A percentile compares a stretch with the other conserved stretches of the same genome.
Conservation (phyloP, 108 stramenopile species). For the Stephanodiscus minutulus region DNA sequence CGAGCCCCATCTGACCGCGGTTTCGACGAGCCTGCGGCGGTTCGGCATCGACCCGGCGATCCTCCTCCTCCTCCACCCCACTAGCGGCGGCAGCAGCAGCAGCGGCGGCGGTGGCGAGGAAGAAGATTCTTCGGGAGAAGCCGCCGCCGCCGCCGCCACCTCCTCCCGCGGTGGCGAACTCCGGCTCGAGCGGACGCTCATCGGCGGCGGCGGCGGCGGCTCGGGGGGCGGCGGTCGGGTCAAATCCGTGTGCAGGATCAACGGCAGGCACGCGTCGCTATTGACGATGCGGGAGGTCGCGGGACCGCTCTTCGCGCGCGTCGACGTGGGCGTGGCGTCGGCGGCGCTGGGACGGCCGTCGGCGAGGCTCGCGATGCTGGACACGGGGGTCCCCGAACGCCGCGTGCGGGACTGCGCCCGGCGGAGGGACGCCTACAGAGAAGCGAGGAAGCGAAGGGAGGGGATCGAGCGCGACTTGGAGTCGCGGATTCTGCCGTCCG, state of each 20-base stretch:
- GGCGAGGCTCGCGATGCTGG: slow-evolving; percentile 64
- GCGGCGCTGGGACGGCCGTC: slow-evolving; percentile 52
- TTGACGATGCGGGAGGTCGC: slow-evolving; percentile 59
- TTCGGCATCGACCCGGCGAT: slow-evolving; percentile 47
- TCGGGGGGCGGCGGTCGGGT: slow-evolving; percentile 30
- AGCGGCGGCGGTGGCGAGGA: slow-evolving; percentile 14
- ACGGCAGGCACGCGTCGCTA: slow-evolving; percentile 58
- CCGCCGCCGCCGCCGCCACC: too few relatives aligned
- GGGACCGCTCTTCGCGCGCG: slow-evolving; percentile 62
- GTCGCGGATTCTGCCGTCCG: slow-evolving; percentile 50
- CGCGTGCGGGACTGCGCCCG: slow-evolving; percentile 27
- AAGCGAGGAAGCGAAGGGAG: slow-evolving; percentile 41
- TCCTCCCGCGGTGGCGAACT: too few relatives aligned
- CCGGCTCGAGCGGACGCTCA: slow-evolving; percentile 17
- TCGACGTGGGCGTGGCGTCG: slow-evolving; percentile 73
- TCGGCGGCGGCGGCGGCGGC: slow-evolving; percentile 2
- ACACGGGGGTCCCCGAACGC: slow-evolving; percentile 58
- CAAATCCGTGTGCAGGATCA: slow-evolving; percentile 71
- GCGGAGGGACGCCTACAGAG: slow-evolving; percentile 40
- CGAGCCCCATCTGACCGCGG: slow-evolving; percentile 54
- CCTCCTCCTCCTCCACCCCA: neutral
- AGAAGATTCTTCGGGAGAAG: neutral
- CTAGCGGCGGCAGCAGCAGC: too few relatives aligned
- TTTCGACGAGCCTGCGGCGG: slow-evolving; percentile 26
- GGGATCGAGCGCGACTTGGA: slow-evolving; percentile 53